These are phyloP conservation scores for Oryza glaberrima DNA, from an alignment of 176 grass and related monocot species.

Conservation along the genomic window DNA sequence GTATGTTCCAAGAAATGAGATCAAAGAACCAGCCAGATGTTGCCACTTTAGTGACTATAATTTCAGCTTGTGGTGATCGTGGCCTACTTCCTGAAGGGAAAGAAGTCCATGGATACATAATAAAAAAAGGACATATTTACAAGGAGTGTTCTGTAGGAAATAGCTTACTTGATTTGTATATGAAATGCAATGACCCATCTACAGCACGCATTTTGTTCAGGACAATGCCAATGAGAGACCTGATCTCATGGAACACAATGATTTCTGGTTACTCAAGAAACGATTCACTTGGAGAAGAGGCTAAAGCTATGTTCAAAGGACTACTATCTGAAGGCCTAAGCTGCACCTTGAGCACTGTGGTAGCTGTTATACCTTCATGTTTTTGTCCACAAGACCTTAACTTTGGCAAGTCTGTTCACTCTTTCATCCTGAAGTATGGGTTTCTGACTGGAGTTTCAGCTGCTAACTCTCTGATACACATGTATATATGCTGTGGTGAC, in stretches of 20 bases:
- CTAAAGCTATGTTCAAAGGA: constrained; percentile 42
- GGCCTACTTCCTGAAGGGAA: constrained; percentile 56
- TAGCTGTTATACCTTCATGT: constrained; percentile 67
- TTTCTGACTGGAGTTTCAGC: constrained; percentile 48
- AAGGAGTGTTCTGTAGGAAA: constrained; percentile 56
- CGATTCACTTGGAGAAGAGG: constrained; percentile 38
- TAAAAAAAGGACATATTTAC: constrained; percentile 40
- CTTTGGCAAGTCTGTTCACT: constrained; percentile 70
- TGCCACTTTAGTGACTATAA: constrained; percentile 60
- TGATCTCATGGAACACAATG: constrained; percentile 89
- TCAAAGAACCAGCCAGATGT: constrained; percentile 45
- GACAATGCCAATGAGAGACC: constrained; percentile 64
- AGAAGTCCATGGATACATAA: constrained; percentile 63
- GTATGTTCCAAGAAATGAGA: constrained; percentile 56
- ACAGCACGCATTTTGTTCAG: constrained; percentile 54
- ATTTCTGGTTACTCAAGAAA: constrained; percentile 65
- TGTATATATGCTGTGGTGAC: constrained; percentile 71
- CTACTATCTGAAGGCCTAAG: constrained; percentile 53
- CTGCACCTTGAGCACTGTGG: constrained; percentile 60
- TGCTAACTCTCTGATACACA: constrained; percentile 77
- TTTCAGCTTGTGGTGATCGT: constrained; percentile 62
- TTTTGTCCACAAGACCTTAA: constrained; percentile 55
- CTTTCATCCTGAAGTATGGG: constrained; percentile 58
- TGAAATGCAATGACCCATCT: constrained; percentile 52
- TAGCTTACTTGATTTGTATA: constrained; percentile 63